These are phyloP conservation scores for Gynandropsis gynandra DNA, from an alignment of 345 rosid species.

Conservation along the genomic window DNA sequence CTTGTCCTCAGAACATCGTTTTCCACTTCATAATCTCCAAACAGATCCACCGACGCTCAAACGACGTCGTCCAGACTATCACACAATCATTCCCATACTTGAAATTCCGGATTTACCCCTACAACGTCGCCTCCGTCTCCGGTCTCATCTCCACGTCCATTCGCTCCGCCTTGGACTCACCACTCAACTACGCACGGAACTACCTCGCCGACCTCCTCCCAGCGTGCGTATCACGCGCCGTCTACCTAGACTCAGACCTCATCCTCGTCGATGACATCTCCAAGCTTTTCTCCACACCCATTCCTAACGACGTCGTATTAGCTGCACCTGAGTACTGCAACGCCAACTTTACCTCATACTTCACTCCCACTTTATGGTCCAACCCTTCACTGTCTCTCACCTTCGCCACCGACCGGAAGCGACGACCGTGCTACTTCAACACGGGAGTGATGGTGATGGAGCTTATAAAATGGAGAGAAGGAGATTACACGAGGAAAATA, in stretches of 20 bases:
- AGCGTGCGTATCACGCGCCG: constrained; percentile 46
- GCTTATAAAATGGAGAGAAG: constrained; percentile 53
- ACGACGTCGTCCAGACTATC: constrained; percentile 36
- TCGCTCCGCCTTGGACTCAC: constrained; percentile 75
- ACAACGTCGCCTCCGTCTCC: constrained; percentile 45
- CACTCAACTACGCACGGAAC: constrained; percentile 80
- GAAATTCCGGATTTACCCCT: constrained; percentile 48
- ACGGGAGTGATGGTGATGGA: constrained; percentile 96
- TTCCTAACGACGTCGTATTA: constrained; percentile 37
- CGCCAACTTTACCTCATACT: constrained; percentile 76
- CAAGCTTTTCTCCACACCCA: constrained; percentile 50
- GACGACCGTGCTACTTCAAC: constrained; percentile 71
- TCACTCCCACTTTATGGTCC: constrained; percentile 76
- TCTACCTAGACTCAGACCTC: constrained; percentile 79
- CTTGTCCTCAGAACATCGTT: constrained; percentile 59
- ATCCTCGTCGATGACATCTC: constrained; percentile 71
- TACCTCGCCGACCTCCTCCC: constrained; percentile 61
- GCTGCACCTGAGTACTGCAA: constrained; percentile 81
- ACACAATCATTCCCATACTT: constrained; percentile 58
- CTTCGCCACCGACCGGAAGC: constrained; percentile 44
- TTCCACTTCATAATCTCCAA: constrained; percentile 60
- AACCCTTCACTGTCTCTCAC: constrained; percentile 65
- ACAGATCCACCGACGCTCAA: constrained; percentile 25
- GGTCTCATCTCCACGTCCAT: constrained; percentile 79
- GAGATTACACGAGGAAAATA: constrained; percentile 57